Evolutionary conservation across 192 early-diverging fungal genomes (phyloP), one percentile per base, ranked within the genome.

Genomic region (Podila epigama): DNA sequence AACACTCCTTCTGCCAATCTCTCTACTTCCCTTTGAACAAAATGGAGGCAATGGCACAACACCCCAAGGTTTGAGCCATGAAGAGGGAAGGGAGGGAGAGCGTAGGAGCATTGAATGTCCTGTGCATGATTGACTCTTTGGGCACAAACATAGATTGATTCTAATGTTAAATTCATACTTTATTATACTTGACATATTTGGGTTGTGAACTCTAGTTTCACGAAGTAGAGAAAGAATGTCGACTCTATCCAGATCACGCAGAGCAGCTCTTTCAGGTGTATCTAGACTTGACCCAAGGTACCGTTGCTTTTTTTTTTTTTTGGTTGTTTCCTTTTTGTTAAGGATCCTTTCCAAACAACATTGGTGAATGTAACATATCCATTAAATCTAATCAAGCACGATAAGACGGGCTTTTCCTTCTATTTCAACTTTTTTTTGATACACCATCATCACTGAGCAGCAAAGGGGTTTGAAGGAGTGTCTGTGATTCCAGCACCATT

Each of bases 211-310:
- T 42, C 15, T 20, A 77, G 73, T 77, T 77, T 36, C 36, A 53
- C 25, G 60, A 63, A 1, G 18, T 77, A 39, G 51, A 39, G 10
- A 66, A 58, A 32, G 60, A 68, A 35, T 77, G 73, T 39, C 16
- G 16, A 1, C 7, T 36, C 22, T 77, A 59, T 25, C 73, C 73
- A 8, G 66, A 77, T 5, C 57, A 77, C 5, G 66, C 66, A 2
- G 73, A 77, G 37, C 73, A 77, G 10, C 53, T 77, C 20, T 54
- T 77, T 34, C 73, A 68, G 25, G 61, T 77, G 1, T 77, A 77
- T 48, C 66, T 77, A 7, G 73, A 77, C 31, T 61, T 77, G 3
- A 51, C 51, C 3, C 34, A 60, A 44, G 63, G 70, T 75, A 56
- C 5, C 2, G 13, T 55, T 4, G 18, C 32, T 18, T 34, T n/a